Evolutionary conservation across 768 basidiomycete genomes (phyloP).

Genomic region (Chiua virens): DNA sequence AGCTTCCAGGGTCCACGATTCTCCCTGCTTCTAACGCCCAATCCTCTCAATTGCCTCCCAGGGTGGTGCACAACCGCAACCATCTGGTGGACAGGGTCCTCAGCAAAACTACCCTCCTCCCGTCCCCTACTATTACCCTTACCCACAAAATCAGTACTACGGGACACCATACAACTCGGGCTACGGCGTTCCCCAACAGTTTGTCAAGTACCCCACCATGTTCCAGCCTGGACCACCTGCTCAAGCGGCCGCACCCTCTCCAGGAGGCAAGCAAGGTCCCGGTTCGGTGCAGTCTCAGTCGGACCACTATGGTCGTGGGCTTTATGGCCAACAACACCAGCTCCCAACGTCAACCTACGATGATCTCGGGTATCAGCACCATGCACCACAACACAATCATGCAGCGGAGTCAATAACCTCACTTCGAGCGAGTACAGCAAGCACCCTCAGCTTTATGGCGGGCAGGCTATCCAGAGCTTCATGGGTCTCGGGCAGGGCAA

Average conservation of each 20-base stretch:
- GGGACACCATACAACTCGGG: constrained; percentile 65
- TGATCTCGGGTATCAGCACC: constrained; percentile 54
- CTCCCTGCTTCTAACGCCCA: constrained; percentile 56
- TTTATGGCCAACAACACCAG: constrained; percentile 61
- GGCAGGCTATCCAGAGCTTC: constrained; percentile 67
- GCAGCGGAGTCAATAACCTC: constrained; percentile 42
- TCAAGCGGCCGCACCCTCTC: constrained; percentile 63
- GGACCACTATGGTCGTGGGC: constrained; percentile 60
- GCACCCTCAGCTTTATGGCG: constrained; percentile 45
- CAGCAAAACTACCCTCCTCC: constrained; percentile 69
- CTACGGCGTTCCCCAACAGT: constrained; percentile 60
- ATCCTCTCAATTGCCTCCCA: constrained; percentile 51
- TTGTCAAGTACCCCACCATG: constrained; percentile 76
- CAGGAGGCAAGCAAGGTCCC: constrained; percentile 65
- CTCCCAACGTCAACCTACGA: constrained; percentile 51
- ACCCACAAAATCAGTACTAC: constrained; percentile 77
- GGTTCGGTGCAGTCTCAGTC: constrained; percentile 50
- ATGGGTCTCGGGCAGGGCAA: constrained; percentile 58
- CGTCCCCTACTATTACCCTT: constrained; percentile 60
- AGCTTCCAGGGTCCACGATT: constrained; percentile 48
- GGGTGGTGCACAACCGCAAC: constrained; percentile 52
- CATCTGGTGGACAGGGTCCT: constrained; percentile 59
- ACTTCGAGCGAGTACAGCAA: constrained; percentile 45
- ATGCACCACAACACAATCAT: constrained; percentile 57
- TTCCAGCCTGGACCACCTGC: constrained; percentile 73